A percentile compares a stretch with the other conserved stretches of the same genome.
phyloP scores from a whole-genome alignment of 2,329 filamentous ascomycete species.

The Exserohilum rostratum region DNA sequence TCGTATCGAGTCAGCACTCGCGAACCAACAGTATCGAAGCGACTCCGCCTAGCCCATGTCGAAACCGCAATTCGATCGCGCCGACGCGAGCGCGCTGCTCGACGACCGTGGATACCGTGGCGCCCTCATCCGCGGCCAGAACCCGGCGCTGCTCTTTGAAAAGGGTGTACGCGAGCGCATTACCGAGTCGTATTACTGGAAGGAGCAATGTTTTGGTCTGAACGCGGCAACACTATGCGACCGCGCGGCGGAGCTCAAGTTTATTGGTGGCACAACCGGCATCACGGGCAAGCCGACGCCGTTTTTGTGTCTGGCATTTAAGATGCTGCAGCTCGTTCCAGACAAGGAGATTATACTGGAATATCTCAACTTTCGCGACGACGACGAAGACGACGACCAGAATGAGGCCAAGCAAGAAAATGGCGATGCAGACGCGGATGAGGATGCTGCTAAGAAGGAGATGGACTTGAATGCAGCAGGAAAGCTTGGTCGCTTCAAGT shows the following conservation, averaged over 20 bases:
- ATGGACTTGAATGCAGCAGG: constrained; percentile 37
- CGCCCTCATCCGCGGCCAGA: constrained; percentile 82
- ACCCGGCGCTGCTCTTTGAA: constrained; percentile 94
- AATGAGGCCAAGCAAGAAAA: constrained; percentile 46
- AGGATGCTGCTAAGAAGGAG: constrained; percentile 15
- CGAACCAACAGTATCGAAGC: neutral
- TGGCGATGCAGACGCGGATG: constrained; percentile 1
- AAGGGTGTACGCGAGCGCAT: constrained; percentile 96
- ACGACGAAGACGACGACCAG: constrained; percentile 27
- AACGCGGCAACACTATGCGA: constrained; percentile 84
- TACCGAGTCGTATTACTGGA: constrained; percentile 95
- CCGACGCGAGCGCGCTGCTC: constrained; percentile 77
- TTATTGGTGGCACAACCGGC: constrained; percentile 88
- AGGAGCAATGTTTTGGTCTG: constrained; percentile 96
- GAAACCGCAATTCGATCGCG: constrained; percentile 65
- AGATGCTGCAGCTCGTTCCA: constrained; percentile 87
- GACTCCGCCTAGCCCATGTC: constrained; percentile 22
- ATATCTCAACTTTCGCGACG: constrained; percentile 68
- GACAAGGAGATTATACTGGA: constrained; percentile 77
- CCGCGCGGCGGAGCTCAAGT: constrained; percentile 82
- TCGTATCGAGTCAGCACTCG: too few species aligned
- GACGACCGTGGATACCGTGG: constrained; percentile 87
- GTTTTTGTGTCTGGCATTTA: constrained; percentile 93
- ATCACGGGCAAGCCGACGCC: constrained; percentile 84
- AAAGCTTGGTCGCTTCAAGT: constrained; percentile 63